Conservation (phyloP, 192 early-diverging fungal species). For the Thamnidium elegans region DNA sequence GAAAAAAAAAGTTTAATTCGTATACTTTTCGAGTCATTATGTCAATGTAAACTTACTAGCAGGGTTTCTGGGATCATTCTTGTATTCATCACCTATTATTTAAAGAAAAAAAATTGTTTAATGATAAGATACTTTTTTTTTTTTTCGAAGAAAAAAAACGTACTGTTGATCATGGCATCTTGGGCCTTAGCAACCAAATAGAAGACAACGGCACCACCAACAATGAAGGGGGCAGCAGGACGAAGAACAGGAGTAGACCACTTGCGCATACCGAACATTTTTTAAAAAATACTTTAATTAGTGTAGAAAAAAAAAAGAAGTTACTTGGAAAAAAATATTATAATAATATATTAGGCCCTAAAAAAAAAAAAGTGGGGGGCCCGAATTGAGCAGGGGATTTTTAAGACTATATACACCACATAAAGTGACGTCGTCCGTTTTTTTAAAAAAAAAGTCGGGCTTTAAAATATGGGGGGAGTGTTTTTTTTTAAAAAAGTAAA, state of each 20-base stretch:
- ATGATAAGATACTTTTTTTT: too few relatives aligned
- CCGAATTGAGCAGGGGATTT: too few relatives aligned
- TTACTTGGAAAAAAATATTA: too few relatives aligned
- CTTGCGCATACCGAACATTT: constrained; percentile 53
- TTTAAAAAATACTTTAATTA: constrained; percentile 13
- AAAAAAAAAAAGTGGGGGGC: background rate
- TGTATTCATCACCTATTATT: constrained; percentile 44
- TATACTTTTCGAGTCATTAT: too few relatives aligned
- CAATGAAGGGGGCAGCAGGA: constrained; percentile 52
- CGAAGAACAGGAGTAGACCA: constrained; percentile 54
- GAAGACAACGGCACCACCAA: constrained; percentile 46
- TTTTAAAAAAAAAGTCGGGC: too few relatives aligned
- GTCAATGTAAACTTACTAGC: constrained; percentile 39
- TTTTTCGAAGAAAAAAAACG: background rate
- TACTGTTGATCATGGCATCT: constrained; percentile 49
- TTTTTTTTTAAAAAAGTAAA: too few relatives aligned
- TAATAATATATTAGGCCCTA: background rate
- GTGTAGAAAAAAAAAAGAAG: background rate
- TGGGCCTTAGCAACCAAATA: constrained; percentile 50
- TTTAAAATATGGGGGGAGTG: too few relatives aligned
- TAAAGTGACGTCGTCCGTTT: too few relatives aligned
- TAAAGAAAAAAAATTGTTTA: background rate
- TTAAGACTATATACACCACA: too few relatives aligned
- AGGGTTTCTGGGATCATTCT: constrained; percentile 58
- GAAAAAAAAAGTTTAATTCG: background rate